Evolutionary conservation across 768 basidiomycete species (phyloP).

Genomic region (Serendipita vermifera): DNA sequence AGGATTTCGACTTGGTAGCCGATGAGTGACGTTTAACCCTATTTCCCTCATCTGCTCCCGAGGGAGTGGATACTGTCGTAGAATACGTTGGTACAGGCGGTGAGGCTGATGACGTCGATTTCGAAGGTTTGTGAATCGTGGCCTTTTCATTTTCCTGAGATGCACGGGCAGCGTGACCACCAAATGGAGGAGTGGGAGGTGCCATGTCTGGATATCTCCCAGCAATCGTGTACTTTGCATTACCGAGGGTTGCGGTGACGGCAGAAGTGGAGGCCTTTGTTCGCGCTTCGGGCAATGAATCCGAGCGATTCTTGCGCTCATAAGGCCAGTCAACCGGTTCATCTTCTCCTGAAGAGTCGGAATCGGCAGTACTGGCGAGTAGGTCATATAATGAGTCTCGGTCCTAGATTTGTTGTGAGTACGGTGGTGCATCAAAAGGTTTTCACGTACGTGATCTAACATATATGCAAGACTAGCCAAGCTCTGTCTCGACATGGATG

Average conservation of each 20-base stretch:
- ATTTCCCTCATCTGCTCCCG: background rate
- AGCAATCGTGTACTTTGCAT: background rate
- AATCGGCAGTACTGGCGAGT: background rate
- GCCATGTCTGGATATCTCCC: constrained; percentile 6
- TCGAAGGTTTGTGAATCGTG: background rate
- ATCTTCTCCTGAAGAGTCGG: background rate
- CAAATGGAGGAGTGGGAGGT: background rate
- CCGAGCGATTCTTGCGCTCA: background rate
- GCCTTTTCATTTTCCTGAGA: background rate
- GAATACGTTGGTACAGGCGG: background rate
- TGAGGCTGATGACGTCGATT: background rate
- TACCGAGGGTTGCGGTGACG: background rate
- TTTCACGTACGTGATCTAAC: background rate
- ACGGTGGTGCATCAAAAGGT: background rate
- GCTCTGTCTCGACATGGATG: background rate
- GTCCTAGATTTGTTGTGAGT: background rate
- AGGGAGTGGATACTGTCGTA: background rate
- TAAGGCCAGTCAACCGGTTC: constrained; percentile 1
- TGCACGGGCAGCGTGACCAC: background rate
- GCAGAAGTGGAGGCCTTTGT: background rate
- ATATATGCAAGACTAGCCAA: background rate
- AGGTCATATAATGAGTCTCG: constrained; percentile 3
- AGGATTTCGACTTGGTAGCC: background rate
- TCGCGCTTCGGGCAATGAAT: background rate
- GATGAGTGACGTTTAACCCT: background rate